Percentiles rank a stretch among this genome's conserved stretches.
These are phyloP conservation scores for Juglanconis sp. DNA, from an alignment of 2,329 filamentous ascomycete species.

Conservation along the genomic window DNA sequence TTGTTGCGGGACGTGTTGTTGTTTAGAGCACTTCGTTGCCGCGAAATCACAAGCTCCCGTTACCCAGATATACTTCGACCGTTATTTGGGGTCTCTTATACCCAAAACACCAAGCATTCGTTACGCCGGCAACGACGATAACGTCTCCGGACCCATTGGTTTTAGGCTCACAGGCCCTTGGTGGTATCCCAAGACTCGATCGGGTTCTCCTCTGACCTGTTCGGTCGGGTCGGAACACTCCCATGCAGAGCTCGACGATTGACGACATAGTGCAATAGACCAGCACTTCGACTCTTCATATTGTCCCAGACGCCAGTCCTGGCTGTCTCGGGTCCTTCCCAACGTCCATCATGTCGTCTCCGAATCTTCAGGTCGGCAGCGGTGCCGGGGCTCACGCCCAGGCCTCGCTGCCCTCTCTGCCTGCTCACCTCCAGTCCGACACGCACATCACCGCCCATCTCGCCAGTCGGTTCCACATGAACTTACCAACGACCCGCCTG, in stretches of 20 bases:
- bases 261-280: not conserved
- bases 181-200: not conserved
- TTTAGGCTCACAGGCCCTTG: not conserved
- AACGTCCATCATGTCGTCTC: constrained; percentile 54
- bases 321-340: constrained; percentile 23
- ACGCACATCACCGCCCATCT: constrained; percentile 76
- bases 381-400: constrained; percentile 65
- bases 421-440: constrained; percentile 68
- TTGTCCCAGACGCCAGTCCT: constrained; percentile 21
- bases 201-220: not conserved
- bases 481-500: constrained; percentile 79
- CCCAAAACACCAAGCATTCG: not conserved
- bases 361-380: constrained; percentile 48
- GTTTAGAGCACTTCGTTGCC: not conserved
- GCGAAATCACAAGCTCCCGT: not conserved
- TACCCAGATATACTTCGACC: not conserved
- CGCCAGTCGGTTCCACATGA: constrained; percentile 87
- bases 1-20: not conserved
- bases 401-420: constrained; percentile 82
- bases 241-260: not conserved
- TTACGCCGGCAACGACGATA: not conserved
- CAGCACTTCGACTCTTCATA: not conserved
- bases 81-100: not conserved
- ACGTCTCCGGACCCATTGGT: not conserved
- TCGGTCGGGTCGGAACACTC: too few species aligned